Conservation (phyloP, 768 basidiomycete genomes). For the Tephrocybe sp. region DNA sequence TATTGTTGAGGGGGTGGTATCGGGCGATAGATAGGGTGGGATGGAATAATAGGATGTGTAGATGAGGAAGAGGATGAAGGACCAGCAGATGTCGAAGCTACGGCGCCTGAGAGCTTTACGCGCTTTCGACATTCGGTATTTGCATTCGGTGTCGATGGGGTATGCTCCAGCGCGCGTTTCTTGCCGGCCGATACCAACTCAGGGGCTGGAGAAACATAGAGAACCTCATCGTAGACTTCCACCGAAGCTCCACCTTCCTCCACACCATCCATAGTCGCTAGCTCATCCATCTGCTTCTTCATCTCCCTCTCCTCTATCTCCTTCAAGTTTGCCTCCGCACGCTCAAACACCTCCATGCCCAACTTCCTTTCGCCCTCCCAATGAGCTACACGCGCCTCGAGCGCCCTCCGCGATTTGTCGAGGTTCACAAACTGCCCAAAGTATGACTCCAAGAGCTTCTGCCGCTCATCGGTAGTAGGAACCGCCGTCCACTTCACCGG, state of each 20-base stretch:
- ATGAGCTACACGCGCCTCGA: conserved; percentile 11
- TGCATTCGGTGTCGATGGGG: conserved; percentile 1
- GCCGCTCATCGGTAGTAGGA: conserved; percentile 13
- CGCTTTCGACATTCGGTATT: conserved; percentile 11
- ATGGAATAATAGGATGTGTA: background rate
- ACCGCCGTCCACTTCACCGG: conserved; percentile 12
- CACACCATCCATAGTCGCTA: conserved; percentile 12
- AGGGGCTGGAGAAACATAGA: too few species aligned
- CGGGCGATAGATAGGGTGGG: background rate
- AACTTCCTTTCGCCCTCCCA: conserved; percentile 10
- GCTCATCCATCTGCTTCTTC: conserved; percentile 7
- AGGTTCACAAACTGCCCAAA: conserved; percentile 5
- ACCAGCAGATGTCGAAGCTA: background rate
- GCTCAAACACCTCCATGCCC: background rate
- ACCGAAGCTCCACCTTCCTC: conserved; percentile 9
- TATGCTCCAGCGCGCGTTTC: conserved; percentile 16
- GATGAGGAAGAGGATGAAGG: background rate
- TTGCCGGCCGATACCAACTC: background rate
- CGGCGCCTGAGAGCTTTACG: conserved; percentile 8
- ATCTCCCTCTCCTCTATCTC: background rate
- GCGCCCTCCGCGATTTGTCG: conserved; percentile 12
- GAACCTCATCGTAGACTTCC: background rate
- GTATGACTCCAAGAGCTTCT: conserved; percentile 1
- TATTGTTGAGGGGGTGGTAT: conserved; percentile 25
- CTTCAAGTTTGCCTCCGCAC: background rate